phyloP scores from a whole-genome alignment of 208 protist genomes.

The Kentomonas sorsogonicus region DNA sequence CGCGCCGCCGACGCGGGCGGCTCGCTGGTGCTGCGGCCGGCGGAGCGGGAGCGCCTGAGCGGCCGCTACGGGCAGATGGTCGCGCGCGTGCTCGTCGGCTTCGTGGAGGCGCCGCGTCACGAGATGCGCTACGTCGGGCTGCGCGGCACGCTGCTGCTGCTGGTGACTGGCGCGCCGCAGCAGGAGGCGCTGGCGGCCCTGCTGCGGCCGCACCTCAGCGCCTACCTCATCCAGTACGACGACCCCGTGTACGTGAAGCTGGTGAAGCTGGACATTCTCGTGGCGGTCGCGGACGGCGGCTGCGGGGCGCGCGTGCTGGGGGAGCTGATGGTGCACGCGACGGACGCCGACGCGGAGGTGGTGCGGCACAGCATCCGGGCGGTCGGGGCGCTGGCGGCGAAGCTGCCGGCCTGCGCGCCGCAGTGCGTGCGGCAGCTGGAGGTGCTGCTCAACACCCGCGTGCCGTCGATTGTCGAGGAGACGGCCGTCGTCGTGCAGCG shows the following conservation, averaged over 20 bases:
- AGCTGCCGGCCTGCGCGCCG: slow-evolving; percentile 88
- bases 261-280: slow-evolving; percentile 97
- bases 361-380: slow-evolving; percentile 92
- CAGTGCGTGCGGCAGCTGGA: slow-evolving; percentile 93
- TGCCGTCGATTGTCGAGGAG: slow-evolving; percentile 97
- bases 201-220: slow-evolving; percentile 63
- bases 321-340: slow-evolving; percentile 93
- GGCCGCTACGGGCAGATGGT: slow-evolving; percentile 67
- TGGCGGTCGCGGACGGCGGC: slow-evolving; percentile 86
- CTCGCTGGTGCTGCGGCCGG: slow-evolving; percentile 9
- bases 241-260: slow-evolving; percentile 99
- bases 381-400: slow-evolving; percentile 95
- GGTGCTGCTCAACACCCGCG: slow-evolving; percentile 93
- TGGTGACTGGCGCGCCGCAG: slow-evolving; percentile 87
- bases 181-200: slow-evolving; percentile 58
- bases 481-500: slow-evolving; percentile 96
- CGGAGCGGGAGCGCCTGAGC: slow-evolving; percentile 25
- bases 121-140: slow-evolving; percentile 97
- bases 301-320: slow-evolving; percentile 88
- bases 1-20: no score
- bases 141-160: slow-evolving; percentile 96
- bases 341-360: slow-evolving; percentile 96
- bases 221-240: slow-evolving; percentile 99
- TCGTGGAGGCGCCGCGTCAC: slow-evolving; percentile 65
- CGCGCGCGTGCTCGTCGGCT: slow-evolving; percentile 79